Conservation (phyloP, 1,284 basidiomycete species). For the Bondarzewia mesenterica region DNA sequence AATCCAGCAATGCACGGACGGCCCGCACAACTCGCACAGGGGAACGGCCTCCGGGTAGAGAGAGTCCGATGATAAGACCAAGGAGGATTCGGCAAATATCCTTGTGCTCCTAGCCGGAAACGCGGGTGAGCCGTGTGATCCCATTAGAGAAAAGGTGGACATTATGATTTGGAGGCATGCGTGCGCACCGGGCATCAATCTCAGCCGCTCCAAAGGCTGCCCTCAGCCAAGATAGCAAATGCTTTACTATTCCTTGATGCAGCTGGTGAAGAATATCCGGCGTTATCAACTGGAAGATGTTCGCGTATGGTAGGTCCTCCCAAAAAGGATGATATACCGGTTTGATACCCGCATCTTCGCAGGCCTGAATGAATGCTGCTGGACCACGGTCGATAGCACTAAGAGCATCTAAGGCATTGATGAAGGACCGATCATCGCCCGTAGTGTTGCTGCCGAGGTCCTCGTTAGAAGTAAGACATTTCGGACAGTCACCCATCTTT, state of each 20-base stretch:
- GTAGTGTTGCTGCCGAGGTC: background rate
- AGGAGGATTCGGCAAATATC: slow-evolving; percentile 17
- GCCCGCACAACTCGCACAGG: background rate
- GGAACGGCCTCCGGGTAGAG: background rate
- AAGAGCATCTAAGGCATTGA: background rate
- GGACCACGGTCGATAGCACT: background rate
- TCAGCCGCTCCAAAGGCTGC: slow-evolving; percentile 7
- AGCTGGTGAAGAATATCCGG: slow-evolving; percentile 31
- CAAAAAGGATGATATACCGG: slow-evolving; percentile 22
- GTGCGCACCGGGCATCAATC: slow-evolving; percentile 11
- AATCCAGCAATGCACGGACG: slow-evolving; percentile 3
- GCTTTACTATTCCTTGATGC: slow-evolving; percentile 16
- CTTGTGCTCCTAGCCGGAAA: slow-evolving; percentile 16
- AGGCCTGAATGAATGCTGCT: background rate
- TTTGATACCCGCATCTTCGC: slow-evolving; percentile 1
- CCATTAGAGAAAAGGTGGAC: slow-evolving; percentile 1
- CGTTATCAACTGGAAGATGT: slow-evolving; percentile 23
- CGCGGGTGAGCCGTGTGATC: slow-evolving; percentile 4
- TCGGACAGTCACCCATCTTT: background rate
- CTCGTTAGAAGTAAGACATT: background rate
- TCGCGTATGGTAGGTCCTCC: slow-evolving; percentile 19
- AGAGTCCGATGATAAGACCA: slow-evolving; percentile 6
- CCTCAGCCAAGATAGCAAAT: slow-evolving; percentile 3
- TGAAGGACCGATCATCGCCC: background rate
- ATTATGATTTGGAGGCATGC: background rate